These are phyloP conservation scores for Aaosphaeria arxii DNA, from an alignment of 2,329 filamentous ascomycete genomes.

Conservation along the genomic window DNA sequence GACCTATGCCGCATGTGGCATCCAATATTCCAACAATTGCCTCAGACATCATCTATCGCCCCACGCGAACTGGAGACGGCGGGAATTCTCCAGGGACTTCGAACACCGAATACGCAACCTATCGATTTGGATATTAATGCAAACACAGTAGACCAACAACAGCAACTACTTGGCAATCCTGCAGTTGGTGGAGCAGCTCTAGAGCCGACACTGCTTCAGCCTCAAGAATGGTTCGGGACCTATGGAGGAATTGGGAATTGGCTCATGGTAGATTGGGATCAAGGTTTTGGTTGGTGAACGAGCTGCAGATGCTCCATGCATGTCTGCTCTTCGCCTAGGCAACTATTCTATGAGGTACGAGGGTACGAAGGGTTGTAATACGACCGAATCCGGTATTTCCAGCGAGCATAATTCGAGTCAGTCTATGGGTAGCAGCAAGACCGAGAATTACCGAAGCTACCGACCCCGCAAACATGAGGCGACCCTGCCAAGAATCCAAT, in stretches of 20 bases:
- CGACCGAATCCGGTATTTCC: too few species aligned
- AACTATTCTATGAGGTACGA: too few species aligned
- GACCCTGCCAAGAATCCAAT: too few species aligned
- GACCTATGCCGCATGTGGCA: slow-evolving; percentile 33
- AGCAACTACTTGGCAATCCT: slow-evolving; percentile 14
- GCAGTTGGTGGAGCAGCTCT: slow-evolving; percentile 8
- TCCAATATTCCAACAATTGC: slow-evolving; percentile 16
- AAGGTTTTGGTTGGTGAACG: slow-evolving; percentile 21
- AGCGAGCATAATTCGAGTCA: too few species aligned
- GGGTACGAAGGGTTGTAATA: too few species aligned
- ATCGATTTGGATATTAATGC: slow-evolving; percentile 16
- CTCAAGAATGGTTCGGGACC: slow-evolving; percentile 25
- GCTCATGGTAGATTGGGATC: slow-evolving; percentile 34
- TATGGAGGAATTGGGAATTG: slow-evolving; percentile 22
- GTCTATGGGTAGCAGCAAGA: too few species aligned
- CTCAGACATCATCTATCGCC: slow-evolving; percentile 15
- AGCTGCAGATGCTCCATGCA: background rate
- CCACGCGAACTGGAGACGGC: slow-evolving; percentile 29
- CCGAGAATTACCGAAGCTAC: too few species aligned
- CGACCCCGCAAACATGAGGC: too few species aligned
- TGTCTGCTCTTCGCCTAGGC: too few species aligned
- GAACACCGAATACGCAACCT: slow-evolving; percentile 19
- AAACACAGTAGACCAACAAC: slow-evolving; percentile 11
- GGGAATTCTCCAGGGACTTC: slow-evolving; percentile 26
- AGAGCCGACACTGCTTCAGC: slow-evolving; percentile 28